Conservation (phyloP, 1,139 yeast species). For the Williopsis jadinii region DNA sequence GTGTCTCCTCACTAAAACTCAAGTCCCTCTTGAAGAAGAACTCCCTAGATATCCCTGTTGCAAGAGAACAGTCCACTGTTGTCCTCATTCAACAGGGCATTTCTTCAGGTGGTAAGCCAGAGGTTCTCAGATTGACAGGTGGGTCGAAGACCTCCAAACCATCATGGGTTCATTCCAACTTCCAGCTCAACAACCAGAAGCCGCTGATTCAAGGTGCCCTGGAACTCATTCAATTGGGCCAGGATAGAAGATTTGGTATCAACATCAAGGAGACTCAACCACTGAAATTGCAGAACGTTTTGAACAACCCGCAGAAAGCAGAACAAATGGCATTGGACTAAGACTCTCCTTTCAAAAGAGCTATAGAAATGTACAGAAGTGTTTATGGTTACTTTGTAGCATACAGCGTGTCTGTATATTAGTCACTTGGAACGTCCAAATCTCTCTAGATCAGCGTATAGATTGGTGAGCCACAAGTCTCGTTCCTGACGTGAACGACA, state of each 20-base stretch:
- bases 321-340: constrained; percentile 12
- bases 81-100: constrained; percentile 41
- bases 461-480: constrained; percentile 71
- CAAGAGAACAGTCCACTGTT: constrained; percentile 75
- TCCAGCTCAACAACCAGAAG: constrained; percentile 41
- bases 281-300: constrained; percentile 29
- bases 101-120: constrained; percentile 40
- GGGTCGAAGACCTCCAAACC: constrained; percentile 63
- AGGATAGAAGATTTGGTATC: constrained; percentile 64
- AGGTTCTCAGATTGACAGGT: constrained; percentile 73
- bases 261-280: constrained; percentile 56
- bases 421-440: constrained; percentile 21
- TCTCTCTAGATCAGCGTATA: constrained; percentile 61
- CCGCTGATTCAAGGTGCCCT: constrained; percentile 38
- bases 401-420: not conserved
- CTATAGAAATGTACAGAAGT: too few species aligned
- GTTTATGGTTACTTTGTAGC: not conserved
- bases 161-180: constrained; percentile 80
- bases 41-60: constrained; percentile 44
- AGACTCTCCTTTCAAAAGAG: not conserved
- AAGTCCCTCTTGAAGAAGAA: constrained; percentile 54
- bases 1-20: constrained; percentile 57
- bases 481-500: constrained; percentile 78
- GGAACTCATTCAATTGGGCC: constrained; percentile 49
- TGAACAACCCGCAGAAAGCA: constrained; percentile 2